Base-by-base conservation (phyloP, 1,139 yeast species). In the Blastobotrys serpentis region DNA sequence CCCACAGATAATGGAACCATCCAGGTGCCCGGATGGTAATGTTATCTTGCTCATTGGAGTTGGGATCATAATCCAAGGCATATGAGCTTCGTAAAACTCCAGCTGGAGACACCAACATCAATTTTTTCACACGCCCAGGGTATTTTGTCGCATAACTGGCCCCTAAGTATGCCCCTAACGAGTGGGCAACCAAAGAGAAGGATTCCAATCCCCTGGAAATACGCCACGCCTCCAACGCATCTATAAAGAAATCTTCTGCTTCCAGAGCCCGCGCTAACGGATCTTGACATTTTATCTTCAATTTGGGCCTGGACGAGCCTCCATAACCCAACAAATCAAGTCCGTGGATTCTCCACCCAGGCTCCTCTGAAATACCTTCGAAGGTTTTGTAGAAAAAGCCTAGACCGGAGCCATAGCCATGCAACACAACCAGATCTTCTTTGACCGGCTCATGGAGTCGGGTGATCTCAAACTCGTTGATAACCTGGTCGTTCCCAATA, bases 341-440 rank as follows among this genome's bases (percentile, higher is more conserved):
- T 22, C 90, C 85, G 63, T 86, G 92, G 6, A 90, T 61, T 46
- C 76, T 72, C 63, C 65, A 73, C 46, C 71, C 74, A 29, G 66
- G 69, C 13, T 61, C 48, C 8, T 57, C 42, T 3, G 68, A 66
- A 57, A 77, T 71, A 38, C 60, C 77, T 46, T 76, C 79, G 54
- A 88, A 80, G 60, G 87, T 90, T 49, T 89, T 73, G 56, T 88
- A 89, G 69, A 82, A 92, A 62, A 92, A 85, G 18, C 94, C 92
- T 13, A 85, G 74, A 0, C 95, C 84, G 0, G 98, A 95, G 0
- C 95, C 96, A 65, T 87, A 89, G 0, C 98, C 98, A 63, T 92
- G 98, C 13, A 92, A 61, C 59, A 92, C 73, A 3, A 89, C 88
- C 19, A 84, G 59, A 21, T 56, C 54, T 55, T 57, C 53, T 14